These are phyloP conservation scores for Botrytis galanthina DNA, from an alignment of 2,329 filamentous ascomycete genomes.

Conservation along the genomic window DNA sequence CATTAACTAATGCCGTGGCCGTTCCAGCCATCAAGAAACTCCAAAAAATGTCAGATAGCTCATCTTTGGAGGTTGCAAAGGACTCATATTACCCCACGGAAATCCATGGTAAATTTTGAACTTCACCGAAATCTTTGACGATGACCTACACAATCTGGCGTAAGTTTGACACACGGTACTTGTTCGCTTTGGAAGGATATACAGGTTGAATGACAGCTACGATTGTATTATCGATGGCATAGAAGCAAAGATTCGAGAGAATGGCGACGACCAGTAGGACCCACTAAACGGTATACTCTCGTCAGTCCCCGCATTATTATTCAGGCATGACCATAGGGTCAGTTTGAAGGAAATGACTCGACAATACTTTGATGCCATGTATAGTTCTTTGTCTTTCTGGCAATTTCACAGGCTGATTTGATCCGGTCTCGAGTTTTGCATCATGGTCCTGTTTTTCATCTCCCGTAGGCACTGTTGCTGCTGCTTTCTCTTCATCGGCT, in stretches of 20 bases:
- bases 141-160: neutral
- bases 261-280: constrained; percentile 2
- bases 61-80: neutral
- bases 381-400: neutral
- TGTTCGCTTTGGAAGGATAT: neutral
- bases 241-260: constrained; percentile 10
- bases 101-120: constrained; percentile 5
- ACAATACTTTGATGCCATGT: neutral
- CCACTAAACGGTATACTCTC: neutral
- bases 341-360: neutral
- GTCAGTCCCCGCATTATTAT: neutral
- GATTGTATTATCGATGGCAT: constrained; percentile 16
- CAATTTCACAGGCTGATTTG: no score
- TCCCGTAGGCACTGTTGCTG: neutral
- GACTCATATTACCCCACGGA: constrained; percentile 6
- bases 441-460: no score
- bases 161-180: neutral
- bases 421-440: no score
- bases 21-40: neutral
- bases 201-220: constrained; percentile 7
- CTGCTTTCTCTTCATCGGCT: neutral
- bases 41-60: neutral
- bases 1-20: constrained; percentile 13
- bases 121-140: neutral
- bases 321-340: neutral